Conservation (phyloP, 2,329 filamentous ascomycete species). For the Fusarium nisikadoi region DNA sequence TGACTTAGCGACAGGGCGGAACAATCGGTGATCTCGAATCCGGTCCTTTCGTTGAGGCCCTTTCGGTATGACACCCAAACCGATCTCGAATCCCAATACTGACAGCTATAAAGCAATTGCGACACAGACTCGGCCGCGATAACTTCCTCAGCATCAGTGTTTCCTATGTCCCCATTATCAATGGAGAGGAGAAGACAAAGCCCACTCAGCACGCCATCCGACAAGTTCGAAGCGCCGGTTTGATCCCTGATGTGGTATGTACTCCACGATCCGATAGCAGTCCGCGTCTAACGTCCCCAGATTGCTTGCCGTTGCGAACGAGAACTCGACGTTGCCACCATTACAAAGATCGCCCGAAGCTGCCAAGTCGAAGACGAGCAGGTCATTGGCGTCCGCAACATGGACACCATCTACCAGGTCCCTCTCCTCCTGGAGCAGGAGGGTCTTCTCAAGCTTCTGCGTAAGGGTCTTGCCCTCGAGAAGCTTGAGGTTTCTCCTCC, state of each 20-base stretch:
- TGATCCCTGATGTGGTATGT: constrained; percentile 74
- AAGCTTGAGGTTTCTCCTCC: constrained; percentile 61
- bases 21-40: constrained; percentile 85
- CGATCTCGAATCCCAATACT: neutral
- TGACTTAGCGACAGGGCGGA: constrained; percentile 57
- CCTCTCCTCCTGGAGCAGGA: constrained; percentile 91
- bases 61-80: constrained; percentile 57
- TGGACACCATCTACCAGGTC: constrained; percentile 92
- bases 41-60: constrained; percentile 86
- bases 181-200: constrained; percentile 91
- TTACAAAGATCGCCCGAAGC: constrained; percentile 87
- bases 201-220: constrained; percentile 93
- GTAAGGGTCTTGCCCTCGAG: constrained; percentile 72
- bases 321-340: constrained; percentile 76
- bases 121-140: constrained; percentile 75
- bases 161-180: constrained; percentile 79
- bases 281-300: constrained; percentile 52
- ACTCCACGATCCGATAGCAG: neutral
- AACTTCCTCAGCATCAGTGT: constrained; percentile 93
- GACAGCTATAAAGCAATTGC: constrained; percentile 64
- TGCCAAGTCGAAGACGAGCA: constrained; percentile 89
- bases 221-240: constrained; percentile 82
- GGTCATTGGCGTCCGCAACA: constrained; percentile 89
- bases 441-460: constrained; percentile 75
- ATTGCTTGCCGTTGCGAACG: constrained; percentile 93